Conservation (phyloP, 805 yeast species). For the Candida yuanshanica region DNA sequence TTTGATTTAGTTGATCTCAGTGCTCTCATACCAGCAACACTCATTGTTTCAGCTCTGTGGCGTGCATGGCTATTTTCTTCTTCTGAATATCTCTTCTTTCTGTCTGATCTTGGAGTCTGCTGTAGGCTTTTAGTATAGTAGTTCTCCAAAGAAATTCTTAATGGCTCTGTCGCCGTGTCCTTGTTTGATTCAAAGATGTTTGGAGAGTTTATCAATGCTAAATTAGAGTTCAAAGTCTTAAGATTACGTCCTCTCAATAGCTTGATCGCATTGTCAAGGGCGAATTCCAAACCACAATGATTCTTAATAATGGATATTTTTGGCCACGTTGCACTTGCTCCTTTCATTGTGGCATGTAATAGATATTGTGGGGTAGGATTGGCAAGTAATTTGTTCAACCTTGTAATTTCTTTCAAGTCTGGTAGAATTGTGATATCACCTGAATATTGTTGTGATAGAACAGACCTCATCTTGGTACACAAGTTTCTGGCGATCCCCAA, state of each 20-base stretch:
- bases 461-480: conserved; percentile 66
- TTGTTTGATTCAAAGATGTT: conserved; percentile 2
- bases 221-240: conserved; percentile 23
- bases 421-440: conserved; percentile 95
- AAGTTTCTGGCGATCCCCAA: conserved; percentile 70
- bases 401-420: conserved; percentile 48
- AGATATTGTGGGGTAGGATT: conserved; percentile 82
- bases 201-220: conserved; percentile 22
- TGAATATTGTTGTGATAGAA: conserved; percentile 79
- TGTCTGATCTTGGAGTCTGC: background rate
- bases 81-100: no score
- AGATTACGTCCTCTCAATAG: conserved; percentile 56
- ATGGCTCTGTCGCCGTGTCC: background rate
- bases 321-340: conserved; percentile 94
- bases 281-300: conserved; percentile 86
- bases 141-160: background rate
- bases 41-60: conserved; percentile 22
- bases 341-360: conserved; percentile 64
- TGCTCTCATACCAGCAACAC: conserved; percentile 12
- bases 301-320: conserved; percentile 78
- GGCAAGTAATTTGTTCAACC: conserved; percentile 56
- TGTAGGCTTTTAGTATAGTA: background rate
- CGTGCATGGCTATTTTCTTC: conserved; percentile 14
- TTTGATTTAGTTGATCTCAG: conserved; percentile 18
- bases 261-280: conserved; percentile 76